phyloP scores from a whole-genome alignment of 2,329 filamentous ascomycete species.

The Didymella glomerata region DNA sequence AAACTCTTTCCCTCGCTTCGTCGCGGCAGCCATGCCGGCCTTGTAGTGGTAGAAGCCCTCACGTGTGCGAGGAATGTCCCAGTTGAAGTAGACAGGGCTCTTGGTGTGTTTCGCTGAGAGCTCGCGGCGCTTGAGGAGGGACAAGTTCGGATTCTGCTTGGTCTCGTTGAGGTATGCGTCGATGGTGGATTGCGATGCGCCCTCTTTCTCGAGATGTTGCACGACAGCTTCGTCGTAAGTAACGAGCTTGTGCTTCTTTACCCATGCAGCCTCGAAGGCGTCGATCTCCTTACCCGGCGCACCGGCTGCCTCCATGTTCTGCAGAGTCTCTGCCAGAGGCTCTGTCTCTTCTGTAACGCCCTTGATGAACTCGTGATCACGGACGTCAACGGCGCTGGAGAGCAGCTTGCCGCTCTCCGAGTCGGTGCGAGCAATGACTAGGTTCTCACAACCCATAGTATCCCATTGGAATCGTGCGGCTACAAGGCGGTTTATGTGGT shows the following conservation, averaged over 20 bases:
- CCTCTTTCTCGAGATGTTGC: constrained; percentile 73
- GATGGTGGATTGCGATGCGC: constrained; percentile 69
- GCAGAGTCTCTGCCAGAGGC: constrained; percentile 86
- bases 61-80: constrained; percentile 89
- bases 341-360: constrained; percentile 81
- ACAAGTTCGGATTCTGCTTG: constrained; percentile 72
- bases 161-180: constrained; percentile 72
- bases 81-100: constrained; percentile 80
- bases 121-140: constrained; percentile 77
- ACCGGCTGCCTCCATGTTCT: constrained; percentile 85
- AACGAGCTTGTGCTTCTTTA: constrained; percentile 82
- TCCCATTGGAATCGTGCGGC: constrained; percentile 98
- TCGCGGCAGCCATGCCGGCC: constrained; percentile 83
- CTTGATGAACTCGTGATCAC: constrained; percentile 96
- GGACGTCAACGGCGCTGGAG: constrained; percentile 88
- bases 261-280: constrained; percentile 84
- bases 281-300: constrained; percentile 83
- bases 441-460: constrained; percentile 93
- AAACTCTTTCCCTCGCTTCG: constrained; percentile 91
- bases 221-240: constrained; percentile 92
- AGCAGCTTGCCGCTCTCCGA: constrained; percentile 92
- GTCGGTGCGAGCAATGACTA: constrained; percentile 94
- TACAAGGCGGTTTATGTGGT: constrained; percentile 94
- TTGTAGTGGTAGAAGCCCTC: constrained; percentile 94
- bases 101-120: constrained; percentile 74